phyloP scores from a whole-genome alignment of 2,329 filamentous ascomycete species.

The Nemania sp. region DNA sequence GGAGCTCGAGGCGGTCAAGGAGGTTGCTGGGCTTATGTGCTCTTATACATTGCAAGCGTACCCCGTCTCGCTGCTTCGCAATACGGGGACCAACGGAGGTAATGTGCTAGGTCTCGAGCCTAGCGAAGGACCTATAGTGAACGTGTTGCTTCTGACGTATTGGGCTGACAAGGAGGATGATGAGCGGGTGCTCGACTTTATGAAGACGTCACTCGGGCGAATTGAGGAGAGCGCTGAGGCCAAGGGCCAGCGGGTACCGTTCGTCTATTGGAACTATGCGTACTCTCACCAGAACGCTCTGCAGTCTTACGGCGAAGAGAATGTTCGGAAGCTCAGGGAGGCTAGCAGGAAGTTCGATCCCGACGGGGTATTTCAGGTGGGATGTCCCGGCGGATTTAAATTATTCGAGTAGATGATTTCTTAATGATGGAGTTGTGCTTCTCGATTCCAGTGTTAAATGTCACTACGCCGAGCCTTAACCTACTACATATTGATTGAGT shows the following conservation, averaged over 20 bases:
- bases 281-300: constrained; percentile 22
- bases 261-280: constrained; percentile 31
- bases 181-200: constrained; percentile 6
- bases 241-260: constrained; percentile 2
- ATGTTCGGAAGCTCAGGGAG: constrained; percentile 13
- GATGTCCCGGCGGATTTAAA: constrained; percentile 18
- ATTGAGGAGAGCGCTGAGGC: neutral
- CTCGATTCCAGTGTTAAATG: too few species aligned
- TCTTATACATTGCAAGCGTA: constrained; percentile 33
- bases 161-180: constrained; percentile 23
- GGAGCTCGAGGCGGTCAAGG: constrained; percentile 27
- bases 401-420: constrained; percentile 9
- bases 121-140: constrained; percentile 12
- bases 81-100: constrained; percentile 13
- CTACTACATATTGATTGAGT: too few species aligned
- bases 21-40: constrained; percentile 20
- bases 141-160: constrained; percentile 16
- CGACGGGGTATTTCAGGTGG: constrained; percentile 23
- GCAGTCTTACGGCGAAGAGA: constrained; percentile 17
- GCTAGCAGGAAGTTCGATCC: constrained; percentile 36
- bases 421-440: too few species aligned
- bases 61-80: constrained; percentile 25
- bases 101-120: constrained; percentile 2
- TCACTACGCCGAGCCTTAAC: too few species aligned
- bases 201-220: neutral